Evolutionary conservation across 768 basidiomycete species (phyloP), one percentile per base, ranked within the genome.

Genomic region (Amanita subjunquillea): DNA sequence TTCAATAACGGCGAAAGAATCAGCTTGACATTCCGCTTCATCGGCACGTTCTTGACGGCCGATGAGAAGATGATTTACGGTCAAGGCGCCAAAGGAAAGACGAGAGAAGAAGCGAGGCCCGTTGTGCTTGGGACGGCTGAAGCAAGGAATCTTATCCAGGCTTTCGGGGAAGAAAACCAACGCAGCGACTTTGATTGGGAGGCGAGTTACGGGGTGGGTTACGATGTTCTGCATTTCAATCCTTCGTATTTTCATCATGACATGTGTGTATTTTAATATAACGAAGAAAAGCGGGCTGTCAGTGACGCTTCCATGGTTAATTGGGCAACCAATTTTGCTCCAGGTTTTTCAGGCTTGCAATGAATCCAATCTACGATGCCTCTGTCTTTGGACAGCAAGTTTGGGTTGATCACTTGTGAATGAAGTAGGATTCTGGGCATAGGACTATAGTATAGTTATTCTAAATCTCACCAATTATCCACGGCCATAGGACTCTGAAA

Each of bases 91-190:
- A 79, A 64, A 57, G 75, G 74, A 0, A 90, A 89, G 70, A 77
- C 70, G 3, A 71, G 59, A 48, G 79, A 72, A 38, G 67, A 73
- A 2, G 83, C 81, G 8, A 65, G 72, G 30, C 60, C 69, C n/a
- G 80, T 87, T 23, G 68, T 83, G 8, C 67, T 69, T 51, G 81
- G 82, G 15, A 65, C 62, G 10, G 64, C 67, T 54, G 77, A 82
- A 60, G 75, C 72, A 22, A 68, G 66, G 47, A 65, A 59, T 53
- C 62, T 90, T 57, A 66, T 88, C 12, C 61, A 63, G 23, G 84
- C 79, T 15, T 90, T 90, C 69, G 87, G 87, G 29, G 70, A 74
- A 53, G 87, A 90, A 70, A 90, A 90, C 56, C 79, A 83, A 40
- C 67, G 73, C 55, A 80, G 74, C 54, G 72, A 78, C 48, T 89